phyloP scores from a whole-genome alignment of 2,329 filamentous ascomycete genomes.

The Colletotrichum agaves region DNA sequence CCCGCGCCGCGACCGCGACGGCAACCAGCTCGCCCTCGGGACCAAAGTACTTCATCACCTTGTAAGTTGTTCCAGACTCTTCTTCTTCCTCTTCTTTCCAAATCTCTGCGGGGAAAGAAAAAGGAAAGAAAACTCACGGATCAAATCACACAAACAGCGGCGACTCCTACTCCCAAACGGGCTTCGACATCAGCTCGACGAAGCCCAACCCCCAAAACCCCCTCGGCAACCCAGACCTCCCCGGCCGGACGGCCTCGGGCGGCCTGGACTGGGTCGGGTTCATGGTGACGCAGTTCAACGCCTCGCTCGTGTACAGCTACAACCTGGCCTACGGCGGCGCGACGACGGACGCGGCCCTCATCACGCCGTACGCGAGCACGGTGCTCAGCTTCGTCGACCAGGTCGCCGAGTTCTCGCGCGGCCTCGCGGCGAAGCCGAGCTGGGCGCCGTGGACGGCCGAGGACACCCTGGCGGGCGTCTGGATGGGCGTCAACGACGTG shows the following conservation, averaged over 20 bases:
- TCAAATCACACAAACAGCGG: conserved; percentile 53
- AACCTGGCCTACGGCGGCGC: conserved; percentile 64
- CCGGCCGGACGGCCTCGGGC: conserved; percentile 58
- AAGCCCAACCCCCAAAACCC: conserved; percentile 66
- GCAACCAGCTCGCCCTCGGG: conserved; percentile 15
- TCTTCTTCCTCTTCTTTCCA: neutral
- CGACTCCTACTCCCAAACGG: conserved; percentile 69
- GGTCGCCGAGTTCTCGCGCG: conserved; percentile 52
- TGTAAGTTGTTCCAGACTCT: conserved; percentile 43
- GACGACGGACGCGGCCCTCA: conserved; percentile 58
- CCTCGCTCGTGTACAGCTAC: conserved; percentile 55
- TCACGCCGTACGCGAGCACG: conserved; percentile 58
- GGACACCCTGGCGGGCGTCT: conserved; percentile 61
- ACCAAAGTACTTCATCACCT: conserved; percentile 53
- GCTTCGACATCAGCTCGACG: conserved; percentile 60
- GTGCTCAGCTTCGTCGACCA: conserved; percentile 65
- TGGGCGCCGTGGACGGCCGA: conserved; percentile 53
- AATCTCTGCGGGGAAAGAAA: neutral
- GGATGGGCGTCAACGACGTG: conserved; percentile 68
- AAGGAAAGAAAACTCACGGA: neutral
- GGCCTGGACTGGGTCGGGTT: conserved; percentile 62
- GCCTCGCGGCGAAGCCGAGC: conserved; percentile 45
- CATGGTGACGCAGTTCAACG: conserved; percentile 55
- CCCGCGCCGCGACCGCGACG: neutral
- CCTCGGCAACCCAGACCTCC: conserved; percentile 68